Evolutionary conservation across 2,329 filamentous ascomycete species (phyloP).

Genomic region (Scedosporium aurantiacum): DNA sequence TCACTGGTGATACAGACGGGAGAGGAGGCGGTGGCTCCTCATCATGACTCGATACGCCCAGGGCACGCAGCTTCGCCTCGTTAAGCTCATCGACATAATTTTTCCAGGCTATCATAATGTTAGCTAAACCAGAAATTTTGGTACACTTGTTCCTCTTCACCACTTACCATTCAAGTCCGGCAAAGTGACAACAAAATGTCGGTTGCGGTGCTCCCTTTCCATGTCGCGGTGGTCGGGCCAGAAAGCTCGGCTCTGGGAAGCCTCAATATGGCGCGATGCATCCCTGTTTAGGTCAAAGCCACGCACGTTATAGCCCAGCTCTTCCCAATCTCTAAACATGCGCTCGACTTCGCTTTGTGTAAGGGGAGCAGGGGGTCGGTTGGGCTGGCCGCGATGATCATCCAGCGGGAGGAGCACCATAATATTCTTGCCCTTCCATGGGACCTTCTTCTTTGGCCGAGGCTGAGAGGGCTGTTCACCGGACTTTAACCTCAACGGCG

Average conservation of each 20-base stretch:
- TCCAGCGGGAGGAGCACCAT: constrained; percentile 58
- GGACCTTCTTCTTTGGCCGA: constrained; percentile 58
- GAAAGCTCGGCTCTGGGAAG: constrained; percentile 54
- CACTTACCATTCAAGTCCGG: constrained; percentile 54
- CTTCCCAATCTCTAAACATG: constrained; percentile 56
- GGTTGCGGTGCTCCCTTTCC: constrained; percentile 39
- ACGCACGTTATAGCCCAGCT: constrained; percentile 55
- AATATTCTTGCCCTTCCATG: constrained; percentile 66
- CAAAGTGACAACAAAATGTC: constrained; percentile 51
- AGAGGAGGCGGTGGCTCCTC: constrained; percentile 54
- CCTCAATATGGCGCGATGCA: constrained; percentile 25
- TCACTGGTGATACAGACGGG: constrained; percentile 55
- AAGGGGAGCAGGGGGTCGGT: constrained; percentile 43
- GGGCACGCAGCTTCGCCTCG: constrained; percentile 83
- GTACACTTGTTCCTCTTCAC: background rate
- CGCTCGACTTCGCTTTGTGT: constrained; percentile 42
- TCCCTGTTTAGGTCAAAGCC: constrained; percentile 57
- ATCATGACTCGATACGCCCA: constrained; percentile 74
- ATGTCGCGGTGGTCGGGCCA: constrained; percentile 57
- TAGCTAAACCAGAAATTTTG: background rate
- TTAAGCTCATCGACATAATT: constrained; percentile 71
- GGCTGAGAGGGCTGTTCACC: constrained; percentile 35
- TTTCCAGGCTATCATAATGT: constrained; percentile 42
- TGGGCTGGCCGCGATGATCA: constrained; percentile 50
- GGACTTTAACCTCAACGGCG: constrained; percentile 22